Conservation (phyloP, 345 rosid species). For the Balakata baccata region DNA sequence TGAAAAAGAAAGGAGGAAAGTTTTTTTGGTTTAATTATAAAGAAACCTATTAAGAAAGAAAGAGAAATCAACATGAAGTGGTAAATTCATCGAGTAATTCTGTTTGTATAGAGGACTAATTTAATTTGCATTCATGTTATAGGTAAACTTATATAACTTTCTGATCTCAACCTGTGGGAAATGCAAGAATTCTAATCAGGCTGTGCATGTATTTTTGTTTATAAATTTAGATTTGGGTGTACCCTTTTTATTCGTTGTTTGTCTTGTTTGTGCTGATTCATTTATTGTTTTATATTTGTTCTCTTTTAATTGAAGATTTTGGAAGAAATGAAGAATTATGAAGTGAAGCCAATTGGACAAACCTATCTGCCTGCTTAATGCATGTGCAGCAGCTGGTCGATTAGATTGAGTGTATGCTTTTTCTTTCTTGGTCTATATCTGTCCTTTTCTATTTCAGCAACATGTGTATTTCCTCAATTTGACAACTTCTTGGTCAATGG, state of each 20-base stretch:
- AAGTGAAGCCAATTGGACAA: slow-evolving; percentile 90
- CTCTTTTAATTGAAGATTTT: slow-evolving; percentile 43
- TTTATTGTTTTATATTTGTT: slow-evolving; percentile 4
- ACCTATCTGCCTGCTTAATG: slow-evolving; percentile 82
- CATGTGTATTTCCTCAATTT: background rate
- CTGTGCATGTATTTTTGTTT: slow-evolving; percentile 49
- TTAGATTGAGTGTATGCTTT: slow-evolving; percentile 80
- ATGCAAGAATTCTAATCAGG: slow-evolving; percentile 71
- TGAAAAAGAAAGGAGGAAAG: background rate
- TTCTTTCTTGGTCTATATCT: slow-evolving; percentile 21
- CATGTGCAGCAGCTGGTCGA: slow-evolving; percentile 84
- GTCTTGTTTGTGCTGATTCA: background rate
- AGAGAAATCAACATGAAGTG: background rate
- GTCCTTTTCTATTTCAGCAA: slow-evolving; percentile 6
- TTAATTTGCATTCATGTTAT: slow-evolving; percentile 14
- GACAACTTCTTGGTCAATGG: slow-evolving; percentile 2
- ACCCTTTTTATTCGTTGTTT: background rate
- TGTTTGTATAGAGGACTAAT: background rate
- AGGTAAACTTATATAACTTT: slow-evolving; percentile 79
- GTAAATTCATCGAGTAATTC: background rate
- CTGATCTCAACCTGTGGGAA: slow-evolving; percentile 87
- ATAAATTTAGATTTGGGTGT: background rate
- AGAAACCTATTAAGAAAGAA: background rate
- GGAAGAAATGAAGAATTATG: slow-evolving; percentile 89
- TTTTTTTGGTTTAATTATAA: background rate